Evolutionary conservation across 306 rosid species (phyloP), one percentile per base, ranked within the genome.

Genomic region (Castanopsis chinensis): DNA sequence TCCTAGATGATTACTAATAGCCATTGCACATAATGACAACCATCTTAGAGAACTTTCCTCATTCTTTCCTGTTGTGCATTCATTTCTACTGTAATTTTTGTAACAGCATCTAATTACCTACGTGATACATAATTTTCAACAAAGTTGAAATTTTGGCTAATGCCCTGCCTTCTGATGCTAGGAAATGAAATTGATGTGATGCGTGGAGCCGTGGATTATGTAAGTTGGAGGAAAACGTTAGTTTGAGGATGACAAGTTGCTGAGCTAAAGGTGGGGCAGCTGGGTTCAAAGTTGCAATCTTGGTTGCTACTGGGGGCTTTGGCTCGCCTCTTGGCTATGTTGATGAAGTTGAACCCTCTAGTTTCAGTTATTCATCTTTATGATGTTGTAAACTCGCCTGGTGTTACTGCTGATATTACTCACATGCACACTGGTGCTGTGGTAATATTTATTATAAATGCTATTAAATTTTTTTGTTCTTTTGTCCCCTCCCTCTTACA

Each of bases 401-500:
- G 99, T 41, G 97, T 93, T 78, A 93, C 99, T 3, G 96, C 97
- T 79, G 99, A 96, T 83, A 85, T 96, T 79, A 89, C 97, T 71
- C 99, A 93, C 84, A 93, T 93, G 93, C 98, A 91, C 81, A 91
- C 99, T 55, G 96, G 96, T 76, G 98, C 97, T 19, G 97, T 96
- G 98, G 99, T 93, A 89, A 86, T 49, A 3, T 49, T 49, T 49
- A 49, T 49, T 49, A 49, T 49, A 10, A 49, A 49, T 49, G 53
- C 53, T 13, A 49, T 11, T 12, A 12, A 49, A 49, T 49, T 49
- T 49, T 49, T 17, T 49, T 12, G 3, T 12, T 85, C 8, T 32
- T 63, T 80, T 73, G 4, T 49, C 1, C 52, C 53, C 53, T 33
- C 25, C 17, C 12, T 41, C 90, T 30, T 93, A 88, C 78, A 97